Evolutionary conservation across 2,329 filamentous ascomycete species (phyloP), one percentile per base, ranked within the genome.

Genomic region (Pseudogymnoascus sp.): DNA sequence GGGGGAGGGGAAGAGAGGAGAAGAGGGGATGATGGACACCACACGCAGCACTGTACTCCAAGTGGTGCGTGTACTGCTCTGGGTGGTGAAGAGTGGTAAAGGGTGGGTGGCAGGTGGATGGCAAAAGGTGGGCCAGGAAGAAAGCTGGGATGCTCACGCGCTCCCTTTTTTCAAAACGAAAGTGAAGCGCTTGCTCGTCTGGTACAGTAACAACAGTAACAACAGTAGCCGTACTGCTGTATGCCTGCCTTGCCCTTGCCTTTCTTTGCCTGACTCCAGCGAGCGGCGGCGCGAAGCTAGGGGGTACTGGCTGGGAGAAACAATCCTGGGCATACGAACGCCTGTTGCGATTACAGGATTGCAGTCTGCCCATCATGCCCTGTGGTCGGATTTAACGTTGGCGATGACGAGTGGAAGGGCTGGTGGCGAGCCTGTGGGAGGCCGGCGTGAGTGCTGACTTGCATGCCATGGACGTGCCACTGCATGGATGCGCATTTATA

Each of bases 41-140:
- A 42, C 28, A 31, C 28, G 7, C 38, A 42, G 38, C 38, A 42
- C 38, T 21, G 38, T 31, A 31, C 28, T 31, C 28, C 9, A 18
- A 16, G 16, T 42, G 38, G 38, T 42, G 38, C 38, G 38, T 42
- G 38, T 42, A 42, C 38, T 9, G 38, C 16, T 3, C 8, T 42
- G 5, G 5, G 14, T 38, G 37, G 37, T 42, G 38, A 42, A 42
- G 37, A 21, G 38, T 18, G 38, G 28, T 31, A 31, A 18, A 14
- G 40, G 40, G 40, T 43, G 42, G 42, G 42, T 46, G 42, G 42
- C 42, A 46, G 42, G 42, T 46, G 42, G 42, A 46, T 46, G 40
- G 8, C 16, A 16, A 18, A 18, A 14, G 40, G 40, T 43, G 40
- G 40, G 40, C 40, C 40, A 21, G 16, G 40, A 18, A 43, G 12